Evolutionary conservation across 2,329 filamentous ascomycete genomes (phyloP), one percentile per base, ranked within the genome.

Genomic region (Claviceps lovelessii): DNA sequence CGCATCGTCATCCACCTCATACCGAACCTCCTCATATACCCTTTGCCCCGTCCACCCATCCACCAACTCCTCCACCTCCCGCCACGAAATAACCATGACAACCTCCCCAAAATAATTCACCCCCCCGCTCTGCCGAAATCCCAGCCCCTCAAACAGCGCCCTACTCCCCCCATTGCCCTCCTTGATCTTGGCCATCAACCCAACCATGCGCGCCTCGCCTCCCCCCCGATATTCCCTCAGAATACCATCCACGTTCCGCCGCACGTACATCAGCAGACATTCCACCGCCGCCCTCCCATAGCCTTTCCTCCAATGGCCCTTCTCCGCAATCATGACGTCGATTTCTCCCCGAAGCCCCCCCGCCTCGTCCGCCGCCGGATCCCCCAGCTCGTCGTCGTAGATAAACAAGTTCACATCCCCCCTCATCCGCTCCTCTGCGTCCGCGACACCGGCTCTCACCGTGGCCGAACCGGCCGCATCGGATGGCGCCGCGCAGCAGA

Each of bases 381-480:
- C 56, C 6, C 9, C 50, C 19, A 35, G 29, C 37, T 53, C 53
- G 49, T 57, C 46, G 7, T 13, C 44, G 41, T 80, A 81, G 1
- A 97, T 71, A 65, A 97, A 96, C 41, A 96, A 75, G 64, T 90
- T 90, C 50, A 90, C 78, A 63, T 90, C 87, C 1, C 87, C 87
- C 8, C 87, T 65, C 82, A 89, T 87, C 9, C 66, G 67, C 0
- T 68, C 69, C 0, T 78, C 72, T 1, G 69, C 63, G 62, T 91
- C 88, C 5, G 73, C 71, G 1, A 68, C 66, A 11, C 72, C 70
- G 0, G 75, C 72, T n/a, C 33, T 51, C 4, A 56, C 35, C 48
- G 41, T 19, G 8, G 23, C 13, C 4, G 54, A 49, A 6, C 57
- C 49, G 2, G 53, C 41, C 5, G 31, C 15, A 57, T 0, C 19